Conservation (phyloP, 75 land plant genomes). For the Ceratopteris richardii region DNA sequence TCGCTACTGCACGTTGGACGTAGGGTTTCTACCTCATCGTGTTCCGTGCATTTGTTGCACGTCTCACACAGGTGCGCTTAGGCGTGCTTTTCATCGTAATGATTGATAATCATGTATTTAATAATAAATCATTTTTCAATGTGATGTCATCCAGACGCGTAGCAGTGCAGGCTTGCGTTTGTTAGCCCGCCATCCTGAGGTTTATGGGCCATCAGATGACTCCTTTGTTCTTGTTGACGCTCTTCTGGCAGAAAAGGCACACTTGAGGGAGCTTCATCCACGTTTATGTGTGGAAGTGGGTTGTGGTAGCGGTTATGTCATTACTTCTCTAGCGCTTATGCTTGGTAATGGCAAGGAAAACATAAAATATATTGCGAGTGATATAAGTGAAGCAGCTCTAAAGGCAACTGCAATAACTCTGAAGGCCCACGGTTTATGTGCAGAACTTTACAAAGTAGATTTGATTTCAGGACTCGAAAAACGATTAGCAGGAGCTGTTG, state of each 20-base stretch:
- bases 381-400: constrained; percentile 67
- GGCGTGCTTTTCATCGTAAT: too few species aligned
- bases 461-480: constrained; percentile 65
- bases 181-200: background rate
- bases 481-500: constrained; percentile 61
- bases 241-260: constrained; percentile 66
- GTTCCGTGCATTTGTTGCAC: too few species aligned
- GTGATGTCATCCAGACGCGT: background rate
- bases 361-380: constrained; percentile 72
- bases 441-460: constrained; percentile 59
- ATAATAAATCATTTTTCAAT: too few species aligned
- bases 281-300: constrained; percentile 79
- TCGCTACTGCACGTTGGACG: too few species aligned
- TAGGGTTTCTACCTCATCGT: too few species aligned
- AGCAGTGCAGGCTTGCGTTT: background rate
- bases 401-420: constrained; percentile 51
- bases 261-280: constrained; percentile 53
- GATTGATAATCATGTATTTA: too few species aligned
- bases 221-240: constrained; percentile 96
- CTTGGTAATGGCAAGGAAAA: constrained; percentile 32
- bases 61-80: too few species aligned
- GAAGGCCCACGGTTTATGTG: constrained; percentile 68
- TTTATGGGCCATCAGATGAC: constrained; percentile 33
- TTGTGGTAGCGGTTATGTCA: constrained; percentile 96
- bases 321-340: constrained; percentile 84